phyloP scores from a whole-genome alignment of 176 grass and related monocot genomes.

The Tillandsia fasciculata region DNA sequence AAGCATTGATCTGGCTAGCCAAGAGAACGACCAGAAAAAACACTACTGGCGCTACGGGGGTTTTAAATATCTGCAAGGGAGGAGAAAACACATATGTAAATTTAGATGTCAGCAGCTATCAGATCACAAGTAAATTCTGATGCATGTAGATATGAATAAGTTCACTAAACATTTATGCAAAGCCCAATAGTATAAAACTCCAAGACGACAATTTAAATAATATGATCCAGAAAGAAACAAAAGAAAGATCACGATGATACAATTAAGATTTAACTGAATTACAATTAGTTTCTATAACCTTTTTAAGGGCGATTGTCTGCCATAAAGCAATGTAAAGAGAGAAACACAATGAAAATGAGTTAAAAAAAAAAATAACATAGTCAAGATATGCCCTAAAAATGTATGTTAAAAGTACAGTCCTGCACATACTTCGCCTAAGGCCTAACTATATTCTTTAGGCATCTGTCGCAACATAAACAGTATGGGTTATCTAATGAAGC shows the following conservation, averaged over 20 bases:
- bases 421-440: background rate
- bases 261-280: background rate
- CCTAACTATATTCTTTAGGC: background rate
- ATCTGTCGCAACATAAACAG: background rate
- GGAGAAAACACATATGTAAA: background rate
- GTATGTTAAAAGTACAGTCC: background rate
- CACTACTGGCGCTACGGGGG: constrained; percentile 58
- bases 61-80: constrained; percentile 70
- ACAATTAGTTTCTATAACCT: background rate
- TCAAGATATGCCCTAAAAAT: background rate
- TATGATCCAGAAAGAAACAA: no score
- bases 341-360: background rate
- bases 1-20: constrained; percentile 71
- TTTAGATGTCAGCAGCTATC: no score
- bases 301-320: no score
- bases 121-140: no score
- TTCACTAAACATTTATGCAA: no score
- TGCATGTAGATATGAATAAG: no score
- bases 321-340: background rate
- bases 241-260: background rate
- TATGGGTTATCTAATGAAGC: background rate
- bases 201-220: background rate
- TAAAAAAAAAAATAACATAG: background rate
- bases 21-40: constrained; percentile 88
- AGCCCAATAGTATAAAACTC: no score